Percentiles rank a stretch among this genome's conserved stretches.
phyloP scores from a whole-genome alignment of 2,329 filamentous ascomycete species.

The Colletotrichum zoysiae region DNA sequence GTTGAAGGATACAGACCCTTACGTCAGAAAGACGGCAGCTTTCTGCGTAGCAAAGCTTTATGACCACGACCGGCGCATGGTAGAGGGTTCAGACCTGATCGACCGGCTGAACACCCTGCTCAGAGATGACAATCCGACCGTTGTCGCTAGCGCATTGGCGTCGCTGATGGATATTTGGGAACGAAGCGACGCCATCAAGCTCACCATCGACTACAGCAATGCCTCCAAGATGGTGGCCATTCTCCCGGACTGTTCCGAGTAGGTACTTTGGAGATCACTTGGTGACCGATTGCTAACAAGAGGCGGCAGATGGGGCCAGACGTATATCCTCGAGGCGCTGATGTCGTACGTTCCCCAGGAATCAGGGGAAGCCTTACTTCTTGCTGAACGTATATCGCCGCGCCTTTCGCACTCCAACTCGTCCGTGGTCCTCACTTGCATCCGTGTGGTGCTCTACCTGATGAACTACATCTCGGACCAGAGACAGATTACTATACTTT shows the following conservation, averaged over 20 bases:
- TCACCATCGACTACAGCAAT: conserved; percentile 97
- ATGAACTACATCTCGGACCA: conserved; percentile 99
- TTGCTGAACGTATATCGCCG: conserved; percentile 95
- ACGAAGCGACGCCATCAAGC: conserved; percentile 94
- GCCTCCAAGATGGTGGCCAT: conserved; percentile 99
- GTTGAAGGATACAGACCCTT: conserved; percentile 89
- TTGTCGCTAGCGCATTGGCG: conserved; percentile 93
- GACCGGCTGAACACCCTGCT: conserved; percentile 90
- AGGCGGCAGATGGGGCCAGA: conserved; percentile 88
- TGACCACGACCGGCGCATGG: conserved; percentile 91
- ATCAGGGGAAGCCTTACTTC: conserved; percentile 84
- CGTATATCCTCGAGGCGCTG: conserved; percentile 95
- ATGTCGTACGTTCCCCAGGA: conserved; percentile 99
- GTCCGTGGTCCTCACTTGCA: conserved; percentile 94
- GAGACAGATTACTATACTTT: conserved; percentile 87
- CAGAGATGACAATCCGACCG: conserved; percentile 95
- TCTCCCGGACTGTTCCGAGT: conserved; percentile 96
- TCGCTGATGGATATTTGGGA: conserved; percentile 98
- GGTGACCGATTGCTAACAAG: conserved; percentile 22
- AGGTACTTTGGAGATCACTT: conserved; percentile 54
- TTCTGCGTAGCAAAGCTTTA: conserved; percentile 98
- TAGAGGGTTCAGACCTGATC: conserved; percentile 92
- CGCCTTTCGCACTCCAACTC: conserved; percentile 97
- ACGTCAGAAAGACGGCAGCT: conserved; percentile 96
- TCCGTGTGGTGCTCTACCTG: conserved; percentile 94